These are phyloP conservation scores for Wallacemonas sp. DNA, from an alignment of 208 protist species.

Conservation along the genomic window DNA sequence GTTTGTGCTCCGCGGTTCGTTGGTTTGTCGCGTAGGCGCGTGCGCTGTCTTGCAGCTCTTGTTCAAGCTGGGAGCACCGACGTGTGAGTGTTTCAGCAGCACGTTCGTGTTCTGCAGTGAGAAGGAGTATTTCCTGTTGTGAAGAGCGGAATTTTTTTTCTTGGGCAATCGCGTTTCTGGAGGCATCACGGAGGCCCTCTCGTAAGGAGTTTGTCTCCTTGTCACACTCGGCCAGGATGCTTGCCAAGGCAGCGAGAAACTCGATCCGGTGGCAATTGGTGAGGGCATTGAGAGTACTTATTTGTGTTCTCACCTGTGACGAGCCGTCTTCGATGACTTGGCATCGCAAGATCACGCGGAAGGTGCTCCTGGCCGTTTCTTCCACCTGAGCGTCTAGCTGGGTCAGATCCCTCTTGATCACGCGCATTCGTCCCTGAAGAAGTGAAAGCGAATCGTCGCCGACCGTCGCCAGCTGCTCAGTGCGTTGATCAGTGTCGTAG, in stretches of 20 bases:
- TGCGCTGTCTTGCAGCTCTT: not conserved
- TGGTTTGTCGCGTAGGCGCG: not conserved
- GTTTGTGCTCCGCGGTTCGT: not conserved
- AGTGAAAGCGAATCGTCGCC: slow-evolving; percentile 3
- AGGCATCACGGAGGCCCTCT: not conserved
- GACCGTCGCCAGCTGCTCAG: not conserved
- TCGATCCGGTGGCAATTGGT: slow-evolving; percentile 12
- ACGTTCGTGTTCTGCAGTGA: not conserved
- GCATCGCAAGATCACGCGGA: not conserved
- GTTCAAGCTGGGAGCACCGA: not conserved
- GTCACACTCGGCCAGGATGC: not conserved
- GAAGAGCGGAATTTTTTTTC: not conserved
- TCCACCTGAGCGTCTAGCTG: not conserved
- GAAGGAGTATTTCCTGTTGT: not conserved
- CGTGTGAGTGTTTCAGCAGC: not conserved
- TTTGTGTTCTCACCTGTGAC: not conserved
- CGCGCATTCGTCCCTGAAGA: not conserved
- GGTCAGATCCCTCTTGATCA: not conserved
- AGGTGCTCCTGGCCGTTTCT: not conserved
- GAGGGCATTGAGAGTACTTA: not conserved
- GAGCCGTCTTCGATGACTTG: slow-evolving; percentile 5
- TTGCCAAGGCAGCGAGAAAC: not conserved
- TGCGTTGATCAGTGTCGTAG: not conserved
- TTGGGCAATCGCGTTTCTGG: not conserved
- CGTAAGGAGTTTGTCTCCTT: not conserved